phyloP scores from a whole-genome alignment of 768 basidiomycete genomes.

The Nevesoporus exiguus region DNA sequence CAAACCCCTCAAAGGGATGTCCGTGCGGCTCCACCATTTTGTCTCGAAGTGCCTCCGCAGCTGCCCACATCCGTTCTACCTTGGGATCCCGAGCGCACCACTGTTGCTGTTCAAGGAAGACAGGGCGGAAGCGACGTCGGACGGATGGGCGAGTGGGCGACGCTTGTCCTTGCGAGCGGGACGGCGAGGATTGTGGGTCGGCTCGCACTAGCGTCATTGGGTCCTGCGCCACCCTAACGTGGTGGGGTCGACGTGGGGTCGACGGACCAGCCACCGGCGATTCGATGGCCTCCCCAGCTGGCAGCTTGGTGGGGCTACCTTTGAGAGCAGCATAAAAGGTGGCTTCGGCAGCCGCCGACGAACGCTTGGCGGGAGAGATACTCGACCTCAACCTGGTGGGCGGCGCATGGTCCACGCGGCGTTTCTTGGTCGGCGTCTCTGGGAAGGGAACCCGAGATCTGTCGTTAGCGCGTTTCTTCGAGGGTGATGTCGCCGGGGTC shows the following conservation, averaged over 20 bases:
- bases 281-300: neutral
- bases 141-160: conserved; percentile 23
- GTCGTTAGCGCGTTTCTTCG: conserved; percentile 35
- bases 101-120: conserved; percentile 27
- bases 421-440: conserved; percentile 43
- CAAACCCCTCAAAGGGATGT: conserved; percentile 12
- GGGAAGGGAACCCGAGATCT: conserved; percentile 33
- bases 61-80: conserved; percentile 26
- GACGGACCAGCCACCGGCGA: conserved; percentile 17
- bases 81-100: conserved; percentile 44
- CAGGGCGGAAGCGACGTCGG: neutral
- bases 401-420: conserved; percentile 26
- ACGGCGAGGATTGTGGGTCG: conserved; percentile 21
- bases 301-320: conserved; percentile 6
- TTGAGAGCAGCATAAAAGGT: conserved; percentile 22
- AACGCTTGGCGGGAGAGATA: conserved; percentile 9
- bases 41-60: conserved; percentile 9
- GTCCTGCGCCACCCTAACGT: conserved; percentile 2
- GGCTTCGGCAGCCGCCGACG: neutral
- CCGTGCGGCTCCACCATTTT: conserved; percentile 15
- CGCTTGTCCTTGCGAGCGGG: conserved; percentile 4
- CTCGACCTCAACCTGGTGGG: conserved; percentile 13
- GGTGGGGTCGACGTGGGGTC: conserved; percentile 22
- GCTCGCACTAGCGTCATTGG: conserved; percentile 7
- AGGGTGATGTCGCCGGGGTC: conserved; percentile 15